phyloP scores from a whole-genome alignment of 805 yeast genomes.

The Wickerhamiella parazyma region DNA sequence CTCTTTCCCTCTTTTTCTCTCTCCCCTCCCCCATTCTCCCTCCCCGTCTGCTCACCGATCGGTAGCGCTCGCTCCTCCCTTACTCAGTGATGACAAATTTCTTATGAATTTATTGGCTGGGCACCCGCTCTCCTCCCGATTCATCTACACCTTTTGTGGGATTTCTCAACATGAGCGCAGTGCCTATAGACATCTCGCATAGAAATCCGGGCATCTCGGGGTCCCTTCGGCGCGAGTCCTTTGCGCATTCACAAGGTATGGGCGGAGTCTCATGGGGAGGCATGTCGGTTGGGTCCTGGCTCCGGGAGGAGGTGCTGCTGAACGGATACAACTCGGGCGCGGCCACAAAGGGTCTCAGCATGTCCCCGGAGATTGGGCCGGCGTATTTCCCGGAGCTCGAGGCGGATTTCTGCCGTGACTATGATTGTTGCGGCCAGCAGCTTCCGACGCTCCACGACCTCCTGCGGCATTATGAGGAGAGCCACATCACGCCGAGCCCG shows the following conservation, averaged over 20 bases:
- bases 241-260: constrained; percentile 95
- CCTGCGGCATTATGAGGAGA: constrained; percentile 89
- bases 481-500: constrained; percentile 64
- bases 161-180: constrained; percentile 20
- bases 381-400: constrained; percentile 85
- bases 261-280: constrained; percentile 98
- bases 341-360: constrained; percentile 33
- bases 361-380: constrained; percentile 51
- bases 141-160: not conserved
- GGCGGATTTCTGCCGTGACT: constrained; percentile 93
- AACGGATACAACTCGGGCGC: constrained; percentile 15
- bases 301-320: constrained; percentile 58
- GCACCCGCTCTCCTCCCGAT: not conserved
- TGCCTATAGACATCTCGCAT: constrained; percentile 31
- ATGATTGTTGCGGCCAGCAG: constrained; percentile 86
- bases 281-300: constrained; percentile 87
- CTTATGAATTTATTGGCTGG: not conserved
- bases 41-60: too few species aligned
- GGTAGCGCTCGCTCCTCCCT: not conserved
- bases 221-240: constrained; percentile 66
- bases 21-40: too few species aligned
- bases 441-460: constrained; percentile 90
- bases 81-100: not conserved
- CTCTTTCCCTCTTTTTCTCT: too few species aligned
- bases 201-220: constrained; percentile 24